Evolutionary conservation across 352 stramenopile genomes (phyloP), one percentile per base, ranked within the genome.

Genomic region (Globisporangium polare): DNA sequence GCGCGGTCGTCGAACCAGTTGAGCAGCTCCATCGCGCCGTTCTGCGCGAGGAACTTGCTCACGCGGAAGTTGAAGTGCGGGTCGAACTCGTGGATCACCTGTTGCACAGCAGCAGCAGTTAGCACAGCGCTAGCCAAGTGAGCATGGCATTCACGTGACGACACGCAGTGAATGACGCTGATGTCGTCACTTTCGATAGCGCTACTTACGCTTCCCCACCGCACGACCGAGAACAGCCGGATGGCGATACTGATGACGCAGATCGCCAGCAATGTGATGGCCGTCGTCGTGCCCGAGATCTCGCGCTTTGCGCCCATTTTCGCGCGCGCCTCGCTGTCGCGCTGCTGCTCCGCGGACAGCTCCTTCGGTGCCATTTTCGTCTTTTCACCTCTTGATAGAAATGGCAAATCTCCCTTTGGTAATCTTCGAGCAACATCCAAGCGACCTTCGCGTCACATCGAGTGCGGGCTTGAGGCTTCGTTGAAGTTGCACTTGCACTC

Each of bases 41-140:
- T 69, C 31, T 95, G 79, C 41, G 82, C 77, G 15, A 99, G 78
- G 52, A 97, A 96, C 78, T 99, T 98, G 53, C 97, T 99, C 26
- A 97, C 97, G 60, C 97, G 90, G 82, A 97, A 99, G 74, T 99
- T 99, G 75, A 99, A 99, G 69, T 99, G 98, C 37, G 97, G 89
- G 53, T 97, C 88, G 64, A 92, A 97, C 74, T 97, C 89, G 53
- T 97, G 87, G 68, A 97, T 97, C 43, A 97, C 86, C 74, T 89
- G 72, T 12, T 18, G 24, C 13, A 41, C 18, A 63, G 0, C 6
- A 55, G 22, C 15, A 42, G 3, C 15, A 51, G 7, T 20, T 3
- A 53, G 33, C 24, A 46, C 18, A 20, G 18, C 47, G 2, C 22
- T 37, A 24, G 46, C 7, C 8, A 53, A 47, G 42, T 56, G 12